A percentile compares a stretch with the other conserved stretches of the same genome.
Evolutionary conservation across 257 asterid species (phyloP).

Genomic region (Echium plantagineum): DNA sequence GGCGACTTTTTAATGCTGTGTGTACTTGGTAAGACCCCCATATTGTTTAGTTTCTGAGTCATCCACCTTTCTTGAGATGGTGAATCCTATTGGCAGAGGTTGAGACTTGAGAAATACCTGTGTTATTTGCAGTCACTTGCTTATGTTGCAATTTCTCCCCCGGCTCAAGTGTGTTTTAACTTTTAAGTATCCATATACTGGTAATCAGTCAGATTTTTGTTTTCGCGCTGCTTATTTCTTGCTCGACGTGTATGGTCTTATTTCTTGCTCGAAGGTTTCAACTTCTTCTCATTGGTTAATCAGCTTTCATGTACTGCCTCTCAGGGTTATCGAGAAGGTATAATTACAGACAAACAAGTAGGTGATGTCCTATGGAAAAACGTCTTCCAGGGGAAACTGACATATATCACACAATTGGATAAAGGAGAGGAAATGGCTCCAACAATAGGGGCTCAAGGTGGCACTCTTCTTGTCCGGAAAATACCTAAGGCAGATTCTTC

Average conservation of each 20-base stretch:
- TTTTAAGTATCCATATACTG: no score
- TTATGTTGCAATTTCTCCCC: neutral
- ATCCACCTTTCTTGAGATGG: no score
- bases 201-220: no score
- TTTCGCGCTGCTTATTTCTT: no score
- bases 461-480: constrained; percentile 85
- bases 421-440: constrained; percentile 88
- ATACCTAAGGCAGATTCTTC: constrained; percentile 47
- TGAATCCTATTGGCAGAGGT: no score
- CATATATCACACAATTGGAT: constrained; percentile 52
- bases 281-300: neutral
- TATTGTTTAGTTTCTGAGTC: no score
- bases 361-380: constrained; percentile 41
- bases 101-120: no score
- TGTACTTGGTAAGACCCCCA: no score
- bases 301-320: neutral
- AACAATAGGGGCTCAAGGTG: constrained; percentile 43
- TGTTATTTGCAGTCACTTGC: neutral
- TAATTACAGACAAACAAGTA: constrained; percentile 28
- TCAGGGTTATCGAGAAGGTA: constrained; percentile 49
- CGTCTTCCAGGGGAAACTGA: constrained; percentile 56
- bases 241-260: no score
- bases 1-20: no score
- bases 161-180: neutral
- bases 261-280: no score